These are phyloP conservation scores for Pleochaeta shiraiana DNA, from an alignment of 2,329 filamentous ascomycete genomes.

Conservation along the genomic window DNA sequence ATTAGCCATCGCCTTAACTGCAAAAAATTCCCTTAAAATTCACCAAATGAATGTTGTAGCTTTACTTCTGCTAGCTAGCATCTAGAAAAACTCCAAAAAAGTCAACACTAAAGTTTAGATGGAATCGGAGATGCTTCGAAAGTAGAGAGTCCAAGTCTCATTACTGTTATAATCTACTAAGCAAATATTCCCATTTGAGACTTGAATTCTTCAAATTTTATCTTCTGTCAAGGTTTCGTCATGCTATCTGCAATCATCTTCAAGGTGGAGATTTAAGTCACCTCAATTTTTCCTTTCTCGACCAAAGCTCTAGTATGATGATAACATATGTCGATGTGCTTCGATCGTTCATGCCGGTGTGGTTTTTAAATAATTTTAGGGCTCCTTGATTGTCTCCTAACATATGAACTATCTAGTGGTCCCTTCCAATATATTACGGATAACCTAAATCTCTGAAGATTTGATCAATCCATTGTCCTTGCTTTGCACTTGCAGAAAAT, in stretches of 20 bases:
- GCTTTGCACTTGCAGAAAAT: neutral
- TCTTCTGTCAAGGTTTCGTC: too few relatives aligned
- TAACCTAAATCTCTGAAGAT: neutral
- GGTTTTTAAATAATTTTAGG: neutral
- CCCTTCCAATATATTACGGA: neutral
- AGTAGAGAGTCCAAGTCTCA: too few relatives aligned
- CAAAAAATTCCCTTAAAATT: neutral
- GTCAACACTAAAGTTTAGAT: too few relatives aligned
- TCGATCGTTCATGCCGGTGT: neutral
- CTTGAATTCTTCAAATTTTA: too few relatives aligned
- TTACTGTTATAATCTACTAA: too few relatives aligned
- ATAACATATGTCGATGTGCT: neutral
- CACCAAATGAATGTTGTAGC: constrained; percentile 2
- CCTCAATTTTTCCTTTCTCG: too few relatives aligned
- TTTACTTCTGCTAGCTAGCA: too few relatives aligned
- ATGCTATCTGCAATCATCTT: too few relatives aligned
- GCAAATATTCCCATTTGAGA: too few relatives aligned
- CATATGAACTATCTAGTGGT: neutral
- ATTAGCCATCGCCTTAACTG: neutral
- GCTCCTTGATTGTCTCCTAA: neutral
- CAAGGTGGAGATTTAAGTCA: too few relatives aligned
- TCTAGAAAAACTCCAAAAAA: too few relatives aligned
- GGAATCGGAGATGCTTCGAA: too few relatives aligned
- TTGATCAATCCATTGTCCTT: neutral
- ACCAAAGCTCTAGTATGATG: neutral